phyloP scores from a whole-genome alignment of 2,329 filamentous ascomycete species.

The Diplodia sapinea region DNA sequence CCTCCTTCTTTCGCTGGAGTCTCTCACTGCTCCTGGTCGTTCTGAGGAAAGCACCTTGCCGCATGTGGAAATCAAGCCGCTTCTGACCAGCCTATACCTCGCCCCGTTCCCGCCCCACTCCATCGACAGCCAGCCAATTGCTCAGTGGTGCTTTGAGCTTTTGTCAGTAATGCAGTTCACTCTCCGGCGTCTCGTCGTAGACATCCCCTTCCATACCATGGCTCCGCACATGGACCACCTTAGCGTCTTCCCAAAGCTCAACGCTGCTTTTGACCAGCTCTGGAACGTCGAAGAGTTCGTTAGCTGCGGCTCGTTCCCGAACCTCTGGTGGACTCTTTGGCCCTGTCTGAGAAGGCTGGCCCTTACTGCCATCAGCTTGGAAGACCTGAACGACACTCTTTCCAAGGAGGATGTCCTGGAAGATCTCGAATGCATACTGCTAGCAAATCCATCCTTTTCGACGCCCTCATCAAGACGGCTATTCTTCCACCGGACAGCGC shows the following conservation, averaged over 20 bases:
- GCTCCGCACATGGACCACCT: conserved; percentile 53
- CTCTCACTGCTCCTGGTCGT: conserved; percentile 35
- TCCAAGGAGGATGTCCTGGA: conserved; percentile 44
- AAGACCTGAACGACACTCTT: conserved; percentile 40
- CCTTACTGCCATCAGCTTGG: conserved; percentile 52
- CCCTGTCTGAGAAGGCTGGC: conserved; percentile 51
- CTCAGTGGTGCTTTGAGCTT: conserved; percentile 51
- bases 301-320: conserved; percentile 42
- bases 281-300: conserved; percentile 56
- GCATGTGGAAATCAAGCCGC: conserved; percentile 13
- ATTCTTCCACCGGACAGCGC: neutral
- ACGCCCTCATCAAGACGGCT: conserved; percentile 1
- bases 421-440: conserved; percentile 47
- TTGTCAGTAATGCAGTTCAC: conserved; percentile 50
- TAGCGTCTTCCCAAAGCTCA: conserved; percentile 47
- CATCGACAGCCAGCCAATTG: conserved; percentile 53
- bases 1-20: conserved; percentile 35
- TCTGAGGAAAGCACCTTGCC: conserved; percentile 3
- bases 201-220: conserved; percentile 56
- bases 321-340: conserved; percentile 53
- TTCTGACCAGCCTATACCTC: conserved; percentile 48
- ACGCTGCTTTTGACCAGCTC: conserved; percentile 54
- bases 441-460: neutral
- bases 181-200: conserved; percentile 55
- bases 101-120: conserved; percentile 40